Base-by-base conservation (phyloP, 768 basidiomycete genomes). In the Rhizopogon vinicolor region DNA sequence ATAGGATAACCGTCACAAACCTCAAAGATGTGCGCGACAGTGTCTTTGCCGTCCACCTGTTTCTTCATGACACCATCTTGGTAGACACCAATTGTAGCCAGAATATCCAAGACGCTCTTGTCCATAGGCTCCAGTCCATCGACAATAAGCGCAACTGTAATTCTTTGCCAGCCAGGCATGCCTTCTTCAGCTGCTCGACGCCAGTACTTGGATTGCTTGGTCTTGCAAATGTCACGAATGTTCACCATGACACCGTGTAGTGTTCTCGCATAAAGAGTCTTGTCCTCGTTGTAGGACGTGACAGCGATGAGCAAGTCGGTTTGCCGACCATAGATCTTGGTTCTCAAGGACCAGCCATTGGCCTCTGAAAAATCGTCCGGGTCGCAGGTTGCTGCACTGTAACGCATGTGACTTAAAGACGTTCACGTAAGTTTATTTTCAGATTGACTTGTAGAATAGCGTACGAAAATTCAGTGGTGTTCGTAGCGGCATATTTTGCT, bases 21-120 rank as follows among this genome's bases (percentile, higher is more conserved):
- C 84, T 97, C 94, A 65, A 98, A 98, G 57, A 98, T 92, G 66
- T 98, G 95, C 14, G 90, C 96, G 40, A 92, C 87, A 10, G 88
- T 92, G 58, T 92, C 83, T 70, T 96, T 93, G 56, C 83, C 86
- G 67, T 97, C 89, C 42, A 92, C 79, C 59, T 91, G 83, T 70
- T 93, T 95, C 74, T 94, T 94, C 89, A 95, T 93, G 58, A 96
- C 80, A 66, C 92, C 93, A 66, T 96, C 93, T 71, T 96, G 93
- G 65, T 96, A 96, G 5, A 93, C 89, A 31, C 93, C 93, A 28
- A 95, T 79, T 5, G 93, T 95, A 6, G 92, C 91, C 41, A 96
- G 76, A 61, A 95, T 64, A 74, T 95, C 93, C 53, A 96, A 76
- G 3, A 94, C 89, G 51, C 86, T 90, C 78, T 97, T 97, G 79